phyloP scores from a whole-genome alignment of 202 grass and related monocot species.

The Dendrocalamus latiflorus region DNA sequence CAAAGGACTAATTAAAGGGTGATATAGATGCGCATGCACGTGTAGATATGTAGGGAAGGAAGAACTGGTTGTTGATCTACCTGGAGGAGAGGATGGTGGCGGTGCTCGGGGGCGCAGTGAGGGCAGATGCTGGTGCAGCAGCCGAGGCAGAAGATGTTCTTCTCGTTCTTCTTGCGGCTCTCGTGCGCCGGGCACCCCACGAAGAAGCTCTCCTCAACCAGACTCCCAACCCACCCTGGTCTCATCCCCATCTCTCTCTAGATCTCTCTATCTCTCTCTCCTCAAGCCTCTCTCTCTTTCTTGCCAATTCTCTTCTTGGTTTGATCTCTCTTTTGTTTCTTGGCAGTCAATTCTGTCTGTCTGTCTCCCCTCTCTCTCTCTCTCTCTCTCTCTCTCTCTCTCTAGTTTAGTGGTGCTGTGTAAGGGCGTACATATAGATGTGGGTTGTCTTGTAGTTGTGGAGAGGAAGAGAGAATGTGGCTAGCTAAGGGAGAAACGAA shows the following conservation, averaged over 20 bases:
- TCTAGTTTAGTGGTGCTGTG: conserved; percentile 11
- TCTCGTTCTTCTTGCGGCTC: conserved; percentile 81
- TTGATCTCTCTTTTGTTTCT: conserved; percentile 28
- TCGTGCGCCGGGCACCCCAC: conserved; percentile 64
- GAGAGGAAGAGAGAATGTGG: neutral
- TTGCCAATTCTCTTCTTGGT: neutral
- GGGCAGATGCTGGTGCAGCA: conserved; percentile 88
- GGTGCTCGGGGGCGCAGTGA: conserved; percentile 66
- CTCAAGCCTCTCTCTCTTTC: neutral
- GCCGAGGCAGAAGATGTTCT: conserved; percentile 93
- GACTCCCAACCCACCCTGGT: conserved; percentile 62
- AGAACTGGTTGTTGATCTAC: neutral
- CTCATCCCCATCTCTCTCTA: conserved; percentile 44
- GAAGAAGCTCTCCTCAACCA: conserved; percentile 94
- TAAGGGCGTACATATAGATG: conserved; percentile 19
- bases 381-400: neutral
- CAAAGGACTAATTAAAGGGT: rapidly evolving
- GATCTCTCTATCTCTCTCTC: neutral
- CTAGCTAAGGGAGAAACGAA: neutral
- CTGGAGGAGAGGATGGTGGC: conserved; percentile 77
- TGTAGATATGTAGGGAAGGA: neutral
- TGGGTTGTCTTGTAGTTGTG: conserved; percentile 33
- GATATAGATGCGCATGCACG: neutral
- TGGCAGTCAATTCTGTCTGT: conserved; percentile 41
- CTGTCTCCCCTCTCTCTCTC: neutral